Evolutionary conservation across 164 flowering plant genomes (phyloP), one percentile per base, ranked within the genome.

Genomic region (Vitis rupestris): DNA sequence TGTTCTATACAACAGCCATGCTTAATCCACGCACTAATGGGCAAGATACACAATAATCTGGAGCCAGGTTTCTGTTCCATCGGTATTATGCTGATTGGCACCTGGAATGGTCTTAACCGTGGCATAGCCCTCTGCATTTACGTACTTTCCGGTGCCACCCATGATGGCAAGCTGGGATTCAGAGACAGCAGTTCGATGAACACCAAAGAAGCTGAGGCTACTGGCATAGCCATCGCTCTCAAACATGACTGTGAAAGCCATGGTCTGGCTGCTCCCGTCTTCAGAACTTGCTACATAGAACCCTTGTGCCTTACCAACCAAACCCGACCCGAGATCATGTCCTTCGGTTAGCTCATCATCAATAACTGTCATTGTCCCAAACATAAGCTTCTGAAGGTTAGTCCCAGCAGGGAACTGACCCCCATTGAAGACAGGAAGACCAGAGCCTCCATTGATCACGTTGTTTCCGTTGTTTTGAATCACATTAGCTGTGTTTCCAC

Each of bases 141-240:
- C 74, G 60, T 83, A 89, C 84, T 88, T 90, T 7, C 94, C 93
- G 0, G 93, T 92, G 9, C 98, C 97, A n/a, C 94, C 98, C 86
- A 89, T 93, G 63, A 90, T 67, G 0, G 86, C 86, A 2, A 89
- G 68, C 29, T 82, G 84, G 51, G 88, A 88, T 49, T 86, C 91
- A 0, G 89, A 79, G 2, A 80, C 87, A 1, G 75, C 87, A 0
- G 77, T 78, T 19, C 82, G 67, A 59, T 82, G 87, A 3, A 87
- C 85, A 0, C 97, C 93, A 9, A 89, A 87, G 81, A 90, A 88
- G 81, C 86, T 86, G 60, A 88, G 61, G 67, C 76, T 88, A 57
- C 88, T 89, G 0, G 30, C 76, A 49, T 82, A 82, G 12, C 76
- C 73, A 5, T 78, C 85, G 5, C 76, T 74, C 82, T 80, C 82